phyloP scores from a whole-genome alignment of 768 basidiomycete genomes.

The Termitomyces sp. region DNA sequence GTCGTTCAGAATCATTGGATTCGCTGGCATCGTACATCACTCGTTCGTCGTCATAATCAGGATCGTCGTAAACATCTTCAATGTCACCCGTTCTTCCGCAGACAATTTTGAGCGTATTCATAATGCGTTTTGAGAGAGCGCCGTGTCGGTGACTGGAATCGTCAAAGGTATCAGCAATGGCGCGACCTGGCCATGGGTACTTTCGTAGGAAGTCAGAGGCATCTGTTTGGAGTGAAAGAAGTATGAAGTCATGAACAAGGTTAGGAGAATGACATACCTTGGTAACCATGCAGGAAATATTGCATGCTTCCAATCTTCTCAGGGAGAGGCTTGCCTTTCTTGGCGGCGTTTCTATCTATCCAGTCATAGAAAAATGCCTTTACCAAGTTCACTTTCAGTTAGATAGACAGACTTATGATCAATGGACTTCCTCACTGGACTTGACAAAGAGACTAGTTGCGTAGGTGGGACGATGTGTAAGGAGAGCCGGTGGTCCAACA shows the following conservation, averaged over 20 bases:
- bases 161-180: slow-evolving; percentile 81
- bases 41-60: slow-evolving; percentile 72
- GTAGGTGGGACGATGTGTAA: slow-evolving; percentile 85
- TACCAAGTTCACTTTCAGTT: slow-evolving; percentile 1
- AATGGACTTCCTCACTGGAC: slow-evolving; percentile 43
- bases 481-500: slow-evolving; percentile 70
- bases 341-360: slow-evolving; percentile 76
- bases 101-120: slow-evolving; percentile 68
- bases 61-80: slow-evolving; percentile 64
- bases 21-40: slow-evolving; percentile 65
- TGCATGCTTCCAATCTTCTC: slow-evolving; percentile 93
- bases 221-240: slow-evolving; percentile 36
- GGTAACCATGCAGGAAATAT: slow-evolving; percentile 79
- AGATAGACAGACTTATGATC: neutral
- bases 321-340: slow-evolving; percentile 79
- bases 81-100: slow-evolving; percentile 81
- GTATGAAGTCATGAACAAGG: neutral
- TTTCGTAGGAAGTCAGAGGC: slow-evolving; percentile 83
- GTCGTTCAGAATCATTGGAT: slow-evolving; percentile 44
- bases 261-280: slow-evolving; percentile 37
- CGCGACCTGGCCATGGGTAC: slow-evolving; percentile 84
- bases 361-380: slow-evolving; percentile 93
- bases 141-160: slow-evolving; percentile 77
- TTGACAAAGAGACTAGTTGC: slow-evolving; percentile 76
- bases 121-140: slow-evolving; percentile 58